Evolutionary conservation across 176 grass and related monocot species (phyloP).

Genomic region (Oryza brachyantha): DNA sequence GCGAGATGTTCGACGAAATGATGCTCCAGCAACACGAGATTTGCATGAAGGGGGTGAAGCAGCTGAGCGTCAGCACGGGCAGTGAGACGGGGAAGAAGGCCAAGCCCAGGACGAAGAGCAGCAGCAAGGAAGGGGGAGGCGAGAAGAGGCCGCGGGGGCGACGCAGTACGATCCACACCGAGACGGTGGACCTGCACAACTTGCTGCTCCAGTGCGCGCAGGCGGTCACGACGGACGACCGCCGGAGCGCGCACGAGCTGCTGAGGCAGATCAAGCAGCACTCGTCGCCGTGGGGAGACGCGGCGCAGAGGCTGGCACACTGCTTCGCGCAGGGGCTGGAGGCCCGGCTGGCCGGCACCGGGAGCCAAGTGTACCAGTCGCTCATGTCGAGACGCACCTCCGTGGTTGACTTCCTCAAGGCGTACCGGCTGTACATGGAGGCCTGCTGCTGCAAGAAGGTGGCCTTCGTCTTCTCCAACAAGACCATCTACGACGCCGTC

Average conservation of each 20-base stretch:
- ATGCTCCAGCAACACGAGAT: conserved; percentile 29
- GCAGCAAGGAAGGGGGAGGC: background rate
- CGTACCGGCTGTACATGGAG: conserved; percentile 52
- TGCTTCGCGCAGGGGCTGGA: conserved; percentile 64
- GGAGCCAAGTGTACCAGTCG: conserved; percentile 50
- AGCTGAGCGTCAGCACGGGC: background rate
- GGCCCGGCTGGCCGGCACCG: conserved; percentile 56
- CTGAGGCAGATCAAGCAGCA: conserved; percentile 43
- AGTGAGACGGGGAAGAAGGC: too few species aligned
- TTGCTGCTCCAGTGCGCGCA: conserved; percentile 62
- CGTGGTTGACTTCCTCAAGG: conserved; percentile 34
- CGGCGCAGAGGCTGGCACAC: conserved; percentile 55
- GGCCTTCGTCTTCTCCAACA: conserved; percentile 42
- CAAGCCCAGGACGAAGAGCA: background rate
- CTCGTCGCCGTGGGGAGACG: conserved; percentile 35
- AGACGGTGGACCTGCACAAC: conserved; percentile 48
- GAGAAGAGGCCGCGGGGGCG: conserved; percentile 9
- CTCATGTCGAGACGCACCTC: background rate
- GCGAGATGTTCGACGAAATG: conserved; percentile 51
- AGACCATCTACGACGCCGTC: conserved; percentile 38
- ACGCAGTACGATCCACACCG: background rate
- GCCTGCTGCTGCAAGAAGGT: conserved; percentile 58
- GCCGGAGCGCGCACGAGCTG: conserved; percentile 36
- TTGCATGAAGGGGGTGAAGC: conserved; percentile 26
- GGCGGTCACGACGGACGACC: conserved; percentile 49